A percentile compares a stretch with the other conserved stretches of the same genome.
phyloP scores from a whole-genome alignment of 345 rosid species.

The Orychophragmus violaceus region DNA sequence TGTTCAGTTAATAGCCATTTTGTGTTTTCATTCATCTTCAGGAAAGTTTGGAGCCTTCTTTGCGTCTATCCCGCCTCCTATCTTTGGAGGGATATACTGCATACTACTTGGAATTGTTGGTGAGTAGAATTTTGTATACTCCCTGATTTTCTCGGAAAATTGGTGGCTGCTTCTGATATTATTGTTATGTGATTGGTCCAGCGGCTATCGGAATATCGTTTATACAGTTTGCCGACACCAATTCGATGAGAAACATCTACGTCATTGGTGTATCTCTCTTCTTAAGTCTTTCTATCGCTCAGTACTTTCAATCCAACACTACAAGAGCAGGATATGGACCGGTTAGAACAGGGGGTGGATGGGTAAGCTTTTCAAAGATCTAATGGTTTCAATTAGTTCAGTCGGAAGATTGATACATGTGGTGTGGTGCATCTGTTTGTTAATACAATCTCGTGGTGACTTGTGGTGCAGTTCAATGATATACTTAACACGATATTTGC shows the following conservation, averaged over 20 bases:
- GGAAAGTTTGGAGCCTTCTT: slow-evolving; percentile 97
- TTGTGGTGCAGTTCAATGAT: slow-evolving; percentile 69
- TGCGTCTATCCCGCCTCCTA: slow-evolving; percentile 92
- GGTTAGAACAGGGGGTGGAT: slow-evolving; percentile 64
- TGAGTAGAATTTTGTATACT: slow-evolving; percentile 31
- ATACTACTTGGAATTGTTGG: slow-evolving; percentile 86
- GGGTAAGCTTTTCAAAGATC: slow-evolving; percentile 53
- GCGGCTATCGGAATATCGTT: slow-evolving; percentile 86
- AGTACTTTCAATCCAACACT: slow-evolving; percentile 57
- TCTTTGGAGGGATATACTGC: slow-evolving; percentile 90
- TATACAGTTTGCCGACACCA: slow-evolving; percentile 72
- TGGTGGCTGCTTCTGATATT: neutral
- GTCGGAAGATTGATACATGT: no score
- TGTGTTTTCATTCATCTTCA: slow-evolving; percentile 18
- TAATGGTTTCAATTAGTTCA: no score
- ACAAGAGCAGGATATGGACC: slow-evolving; percentile 63
- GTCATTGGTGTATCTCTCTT: slow-evolving; percentile 76
- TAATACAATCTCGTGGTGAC: neutral
- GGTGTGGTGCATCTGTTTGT: no score
- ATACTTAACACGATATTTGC: slow-evolving; percentile 83
- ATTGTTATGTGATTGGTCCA: slow-evolving; percentile 25
- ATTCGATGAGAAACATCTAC: slow-evolving; percentile 87
- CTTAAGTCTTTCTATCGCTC: slow-evolving; percentile 80
- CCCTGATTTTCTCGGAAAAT: neutral
- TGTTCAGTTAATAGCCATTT: neutral